Percentiles rank a stretch among this genome's conserved stretches.
Conservation (phyloP, 208 protist species). For the Leishmania lainsoni region DNA sequence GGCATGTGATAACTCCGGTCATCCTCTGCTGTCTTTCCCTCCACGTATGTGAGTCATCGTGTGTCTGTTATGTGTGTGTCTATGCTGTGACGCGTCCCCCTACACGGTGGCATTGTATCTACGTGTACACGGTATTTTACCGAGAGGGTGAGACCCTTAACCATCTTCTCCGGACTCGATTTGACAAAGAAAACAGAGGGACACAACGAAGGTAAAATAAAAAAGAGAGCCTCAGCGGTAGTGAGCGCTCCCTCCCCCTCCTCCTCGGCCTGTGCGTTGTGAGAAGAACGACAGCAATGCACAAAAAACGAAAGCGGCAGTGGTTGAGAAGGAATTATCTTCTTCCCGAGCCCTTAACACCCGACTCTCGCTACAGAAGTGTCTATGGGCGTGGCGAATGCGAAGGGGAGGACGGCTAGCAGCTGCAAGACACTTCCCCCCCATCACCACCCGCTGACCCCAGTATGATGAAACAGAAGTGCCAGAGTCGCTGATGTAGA, state of each 20-base stretch:
- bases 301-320: not conserved
- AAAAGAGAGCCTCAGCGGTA: not conserved
- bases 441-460: not conserved
- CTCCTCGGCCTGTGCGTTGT: not conserved
- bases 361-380: not conserved
- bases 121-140: not conserved
- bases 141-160: not conserved
- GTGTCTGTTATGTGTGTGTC: conserved; percentile 1
- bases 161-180: not conserved
- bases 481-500: not conserved
- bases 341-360: not conserved
- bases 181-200: not conserved
- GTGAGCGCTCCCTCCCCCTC: not conserved
- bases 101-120: not conserved
- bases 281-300: not conserved
- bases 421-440: not conserved
- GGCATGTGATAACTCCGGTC: not conserved
- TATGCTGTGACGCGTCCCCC: not conserved
- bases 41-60: not conserved
- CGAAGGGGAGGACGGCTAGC: not conserved
- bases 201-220: not conserved
- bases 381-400: not conserved
- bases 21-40: not conserved
- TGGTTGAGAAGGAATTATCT: not conserved
- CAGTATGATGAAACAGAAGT: not conserved